These are phyloP conservation scores for Albizia julibrissin DNA, from an alignment of 306 rosid genomes.

Conservation along the genomic window DNA sequence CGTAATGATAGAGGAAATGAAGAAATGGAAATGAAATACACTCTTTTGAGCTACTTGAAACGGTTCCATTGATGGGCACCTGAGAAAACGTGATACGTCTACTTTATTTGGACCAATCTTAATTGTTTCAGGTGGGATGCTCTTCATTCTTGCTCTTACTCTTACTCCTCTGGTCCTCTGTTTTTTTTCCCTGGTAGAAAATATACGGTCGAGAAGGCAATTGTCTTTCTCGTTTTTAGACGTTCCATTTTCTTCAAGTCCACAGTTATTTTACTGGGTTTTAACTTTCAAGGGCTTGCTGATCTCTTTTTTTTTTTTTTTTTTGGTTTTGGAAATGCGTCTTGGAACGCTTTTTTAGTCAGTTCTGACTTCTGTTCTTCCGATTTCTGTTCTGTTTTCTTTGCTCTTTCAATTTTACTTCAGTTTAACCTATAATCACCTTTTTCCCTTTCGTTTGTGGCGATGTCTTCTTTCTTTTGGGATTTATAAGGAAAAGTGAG, in stretches of 20 bases:
- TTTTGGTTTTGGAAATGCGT: not conserved
- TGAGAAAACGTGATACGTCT: constrained; percentile 28
- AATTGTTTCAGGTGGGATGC: constrained; percentile 22
- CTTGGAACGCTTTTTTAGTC: not conserved
- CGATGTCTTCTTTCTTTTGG: not conserved
- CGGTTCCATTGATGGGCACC: constrained; percentile 29
- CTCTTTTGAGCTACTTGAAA: constrained; percentile 31
- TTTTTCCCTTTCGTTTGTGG: not conserved
- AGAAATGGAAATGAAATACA: not conserved
- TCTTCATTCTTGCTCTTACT: not conserved
- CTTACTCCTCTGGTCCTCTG: not conserved
- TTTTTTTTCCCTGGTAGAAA: not conserved
- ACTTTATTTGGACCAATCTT: constrained; percentile 16
- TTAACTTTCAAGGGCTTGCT: constrained; percentile 27
- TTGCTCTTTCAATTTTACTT: not conserved
- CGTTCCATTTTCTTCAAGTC: not conserved
- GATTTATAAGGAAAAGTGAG: not conserved
- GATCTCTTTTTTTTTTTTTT: not conserved
- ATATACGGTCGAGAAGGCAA: not conserved
- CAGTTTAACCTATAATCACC: not conserved
- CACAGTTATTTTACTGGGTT: not conserved
- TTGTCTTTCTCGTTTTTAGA: constrained; percentile 5
- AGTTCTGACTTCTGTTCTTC: constrained; percentile 10
- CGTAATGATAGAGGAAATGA: constrained; percentile 17
- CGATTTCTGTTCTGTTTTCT: not conserved